Evolutionary conservation across 805 yeast species (phyloP), one percentile per base, ranked within the genome.

Genomic region (Kregervanrija fluxuum): DNA sequence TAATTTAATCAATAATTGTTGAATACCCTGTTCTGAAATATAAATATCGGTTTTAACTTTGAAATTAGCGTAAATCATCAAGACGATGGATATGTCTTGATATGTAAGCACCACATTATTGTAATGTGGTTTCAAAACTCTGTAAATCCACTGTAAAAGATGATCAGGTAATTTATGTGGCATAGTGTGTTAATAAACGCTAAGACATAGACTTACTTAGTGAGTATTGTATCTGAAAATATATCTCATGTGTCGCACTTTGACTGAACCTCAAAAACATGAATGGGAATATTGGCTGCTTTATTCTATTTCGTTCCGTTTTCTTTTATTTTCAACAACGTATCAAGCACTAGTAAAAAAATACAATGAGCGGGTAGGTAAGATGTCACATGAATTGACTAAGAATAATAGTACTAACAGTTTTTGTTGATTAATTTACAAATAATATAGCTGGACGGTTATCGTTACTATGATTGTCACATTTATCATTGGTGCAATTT

Each of bases 21-120:
- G 68, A 11, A 58, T 59, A 1, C 96, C 96, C 1, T 66, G 52
- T n/a, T 71, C 72, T 42, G 72, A 64, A 2, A 84, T 74, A 53
- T 70, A 74, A 2, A 79, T 77, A 42, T 80, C 75, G 0, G 97
- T 89, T 47, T 88, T 69, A 13, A 93, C 84, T 49, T 75, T 70
- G 42, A 89, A 69, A 1, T 77, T 64, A 0, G 75, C 68, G 52
- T 70, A 74, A 4, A 67, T 61, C 47, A 68, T 72, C n/a, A 84
- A 68, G 10, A 75, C 67, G 37, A 73, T 66, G 10, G 78, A 74
- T 0, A 78, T 62, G 55, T 90, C 95, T 37, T 77, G 74, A 55
- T 84, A 87, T 0, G 77, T 66, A 2, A 73, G 52, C 44, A 77
- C 73, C n/a, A 80, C 71, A 51, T 84, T 70, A 2, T 54, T 44